These are phyloP conservation scores for Penicillium odoratum DNA, from an alignment of 495 filamentous ascomycete species.

Conservation along the genomic window DNA sequence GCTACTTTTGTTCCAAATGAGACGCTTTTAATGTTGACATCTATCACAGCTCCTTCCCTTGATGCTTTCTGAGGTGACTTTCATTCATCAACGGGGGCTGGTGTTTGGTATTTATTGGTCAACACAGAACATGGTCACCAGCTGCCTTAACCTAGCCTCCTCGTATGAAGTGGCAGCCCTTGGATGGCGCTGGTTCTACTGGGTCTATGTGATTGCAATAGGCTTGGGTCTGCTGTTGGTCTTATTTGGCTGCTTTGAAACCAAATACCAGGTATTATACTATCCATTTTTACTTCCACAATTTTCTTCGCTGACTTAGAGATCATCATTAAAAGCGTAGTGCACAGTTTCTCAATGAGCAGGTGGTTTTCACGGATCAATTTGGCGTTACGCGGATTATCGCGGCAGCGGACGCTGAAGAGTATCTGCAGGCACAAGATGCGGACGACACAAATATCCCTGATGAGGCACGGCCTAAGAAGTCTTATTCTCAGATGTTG, in stretches of 20 bases:
- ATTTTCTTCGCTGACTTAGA: too few relatives aligned
- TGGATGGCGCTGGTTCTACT: conserved; percentile 43
- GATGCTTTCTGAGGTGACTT: conserved; percentile 36
- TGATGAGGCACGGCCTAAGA: conserved; percentile 25
- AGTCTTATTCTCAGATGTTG: conserved; percentile 34
- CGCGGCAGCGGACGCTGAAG: conserved; percentile 11
- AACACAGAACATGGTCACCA: conserved; percentile 35
- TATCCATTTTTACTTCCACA: too few relatives aligned
- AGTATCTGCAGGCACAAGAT: conserved; percentile 6
- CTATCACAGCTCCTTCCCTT: conserved; percentile 32
- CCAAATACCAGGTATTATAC: conserved; percentile 18
- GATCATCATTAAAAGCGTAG: conserved; percentile 6
- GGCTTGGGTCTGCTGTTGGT: conserved; percentile 33
- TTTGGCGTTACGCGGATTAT: conserved; percentile 37
- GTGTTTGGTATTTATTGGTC: conserved; percentile 37
- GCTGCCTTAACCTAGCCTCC: conserved; percentile 29
- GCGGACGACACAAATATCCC: conserved; percentile 4
- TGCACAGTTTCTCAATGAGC: conserved; percentile 24
- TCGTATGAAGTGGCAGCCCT: conserved; percentile 35
- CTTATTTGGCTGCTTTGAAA: conserved; percentile 33
- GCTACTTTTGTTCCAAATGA: conserved; percentile 3
- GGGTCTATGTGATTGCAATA: conserved; percentile 34
- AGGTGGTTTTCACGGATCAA: conserved; percentile 36
- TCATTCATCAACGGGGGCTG: conserved; percentile 33
- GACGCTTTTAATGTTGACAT: neutral